These are phyloP conservation scores for Camillea tinctor DNA, from an alignment of 2,329 filamentous ascomycete species.

Conservation along the genomic window DNA sequence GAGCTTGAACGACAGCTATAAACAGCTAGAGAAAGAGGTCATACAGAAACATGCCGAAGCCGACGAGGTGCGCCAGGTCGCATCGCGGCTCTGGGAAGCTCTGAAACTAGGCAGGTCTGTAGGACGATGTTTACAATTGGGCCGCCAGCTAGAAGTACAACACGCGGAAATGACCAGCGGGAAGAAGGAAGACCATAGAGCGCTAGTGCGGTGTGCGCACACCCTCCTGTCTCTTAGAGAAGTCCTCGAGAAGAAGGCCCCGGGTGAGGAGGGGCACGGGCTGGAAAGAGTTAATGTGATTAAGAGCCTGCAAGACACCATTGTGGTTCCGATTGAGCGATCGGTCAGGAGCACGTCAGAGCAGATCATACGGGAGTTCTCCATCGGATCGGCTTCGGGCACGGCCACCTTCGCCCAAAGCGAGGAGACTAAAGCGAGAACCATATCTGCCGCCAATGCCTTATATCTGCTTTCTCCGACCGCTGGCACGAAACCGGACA, in stretches of 20 bases:
- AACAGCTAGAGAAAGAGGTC: conserved; percentile 82
- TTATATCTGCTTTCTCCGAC: conserved; percentile 81
- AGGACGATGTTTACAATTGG: conserved; percentile 75
- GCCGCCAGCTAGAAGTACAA: conserved; percentile 84
- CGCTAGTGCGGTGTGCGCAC: conserved; percentile 78
- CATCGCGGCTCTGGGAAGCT: conserved; percentile 77
- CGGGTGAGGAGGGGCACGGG: conserved; percentile 73
- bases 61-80: conserved; percentile 75
- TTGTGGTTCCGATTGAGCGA: conserved; percentile 71
- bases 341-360: conserved; percentile 72
- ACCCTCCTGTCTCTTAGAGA: conserved; percentile 75
- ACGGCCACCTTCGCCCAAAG: conserved; percentile 59
- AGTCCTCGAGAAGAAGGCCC: conserved; percentile 64
- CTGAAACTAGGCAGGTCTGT: conserved; percentile 75
- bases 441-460: conserved; percentile 70
- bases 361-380: conserved; percentile 80
- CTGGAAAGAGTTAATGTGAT: conserved; percentile 74
- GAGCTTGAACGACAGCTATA: conserved; percentile 80
- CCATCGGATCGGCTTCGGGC: conserved; percentile 56
- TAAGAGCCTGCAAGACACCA: conserved; percentile 64
- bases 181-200: conserved; percentile 69
- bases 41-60: conserved; percentile 81
- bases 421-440: conserved; percentile 73
- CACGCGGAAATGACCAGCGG: conserved; percentile 63
- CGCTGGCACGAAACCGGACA: conserved; percentile 49